A percentile compares a stretch with the other conserved stretches of the same genome.
Conservation (phyloP, 2,329 filamentous ascomycete genomes). For the Coleophoma crateriformis region DNA sequence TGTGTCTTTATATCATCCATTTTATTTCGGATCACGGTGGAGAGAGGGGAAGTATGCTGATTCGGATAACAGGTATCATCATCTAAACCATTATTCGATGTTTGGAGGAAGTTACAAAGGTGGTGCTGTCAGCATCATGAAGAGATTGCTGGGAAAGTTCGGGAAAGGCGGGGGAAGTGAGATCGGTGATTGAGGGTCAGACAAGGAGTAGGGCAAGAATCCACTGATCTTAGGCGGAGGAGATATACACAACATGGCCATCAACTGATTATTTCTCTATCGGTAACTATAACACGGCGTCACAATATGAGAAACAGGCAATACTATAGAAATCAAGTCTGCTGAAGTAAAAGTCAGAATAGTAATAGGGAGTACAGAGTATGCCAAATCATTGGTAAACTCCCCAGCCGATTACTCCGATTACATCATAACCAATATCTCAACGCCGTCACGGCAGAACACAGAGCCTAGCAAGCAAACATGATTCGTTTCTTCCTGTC, state of each 20-base stretch:
- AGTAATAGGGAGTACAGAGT: too few species aligned
- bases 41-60: conserved; percentile 2
- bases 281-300: too few species aligned
- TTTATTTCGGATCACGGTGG: background rate
- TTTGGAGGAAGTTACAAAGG: conserved; percentile 76
- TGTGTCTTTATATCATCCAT: background rate
- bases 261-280: too few species aligned
- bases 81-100: conserved; percentile 69
- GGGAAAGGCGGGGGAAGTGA: conserved; percentile 23
- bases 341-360: too few species aligned
- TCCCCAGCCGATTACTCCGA: too few species aligned
- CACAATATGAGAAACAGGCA: too few species aligned
- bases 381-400: too few species aligned
- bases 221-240: too few species aligned
- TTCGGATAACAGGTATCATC: conserved; percentile 61
- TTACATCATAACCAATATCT: conserved; percentile 25
- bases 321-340: too few species aligned
- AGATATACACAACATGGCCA: too few species aligned
- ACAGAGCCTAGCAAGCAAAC: conserved; percentile 25
- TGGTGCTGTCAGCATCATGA: conserved; percentile 77
- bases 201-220: too few species aligned
- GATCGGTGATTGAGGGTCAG: too few species aligned
- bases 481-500: conserved; percentile 36
- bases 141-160: conserved; percentile 67
- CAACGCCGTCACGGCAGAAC: conserved; percentile 22